phyloP scores from a whole-genome alignment of 306 rosid genomes.

The Fagus crenata region DNA sequence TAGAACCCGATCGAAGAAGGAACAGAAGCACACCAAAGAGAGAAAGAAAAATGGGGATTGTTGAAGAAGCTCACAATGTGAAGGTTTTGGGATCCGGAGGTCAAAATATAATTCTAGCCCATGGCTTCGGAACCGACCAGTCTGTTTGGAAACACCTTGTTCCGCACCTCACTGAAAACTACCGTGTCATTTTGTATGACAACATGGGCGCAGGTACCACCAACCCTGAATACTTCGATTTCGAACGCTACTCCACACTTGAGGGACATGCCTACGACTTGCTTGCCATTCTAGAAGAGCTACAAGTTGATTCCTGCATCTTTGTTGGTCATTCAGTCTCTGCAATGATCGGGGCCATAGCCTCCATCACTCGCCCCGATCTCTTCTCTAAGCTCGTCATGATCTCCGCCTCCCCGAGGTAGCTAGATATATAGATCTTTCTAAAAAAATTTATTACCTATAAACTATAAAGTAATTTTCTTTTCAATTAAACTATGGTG shows the following conservation, averaged over 20 bases:
- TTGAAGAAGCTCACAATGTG: slow-evolving; percentile 77
- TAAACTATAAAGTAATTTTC: neutral
- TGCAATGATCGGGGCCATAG: slow-evolving; percentile 66
- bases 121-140: slow-evolving; percentile 86
- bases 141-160: slow-evolving; percentile 79
- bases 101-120: slow-evolving; percentile 52
- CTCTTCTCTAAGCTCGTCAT: slow-evolving; percentile 62
- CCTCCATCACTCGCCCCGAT: slow-evolving; percentile 69
- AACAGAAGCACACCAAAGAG: neutral
- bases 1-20: neutral
- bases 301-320: slow-evolving; percentile 49
- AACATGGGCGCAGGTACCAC: slow-evolving; percentile 89
- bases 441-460: too few relatives aligned
- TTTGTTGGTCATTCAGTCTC: slow-evolving; percentile 88
- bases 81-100: slow-evolving; percentile 56
- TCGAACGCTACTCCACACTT: slow-evolving; percentile 57
- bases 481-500: neutral
- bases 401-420: slow-evolving; percentile 74
- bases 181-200: slow-evolving; percentile 59
- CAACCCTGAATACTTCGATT: slow-evolving; percentile 82
- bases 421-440: neutral
- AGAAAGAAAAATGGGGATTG: slow-evolving; percentile 55
- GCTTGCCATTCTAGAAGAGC: slow-evolving; percentile 64
- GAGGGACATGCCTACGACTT: slow-evolving; percentile 75
- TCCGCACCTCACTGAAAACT: slow-evolving; percentile 57